Evolutionary conservation across 2,329 filamentous ascomycete species (phyloP).

Genomic region (Fusarium sp.): DNA sequence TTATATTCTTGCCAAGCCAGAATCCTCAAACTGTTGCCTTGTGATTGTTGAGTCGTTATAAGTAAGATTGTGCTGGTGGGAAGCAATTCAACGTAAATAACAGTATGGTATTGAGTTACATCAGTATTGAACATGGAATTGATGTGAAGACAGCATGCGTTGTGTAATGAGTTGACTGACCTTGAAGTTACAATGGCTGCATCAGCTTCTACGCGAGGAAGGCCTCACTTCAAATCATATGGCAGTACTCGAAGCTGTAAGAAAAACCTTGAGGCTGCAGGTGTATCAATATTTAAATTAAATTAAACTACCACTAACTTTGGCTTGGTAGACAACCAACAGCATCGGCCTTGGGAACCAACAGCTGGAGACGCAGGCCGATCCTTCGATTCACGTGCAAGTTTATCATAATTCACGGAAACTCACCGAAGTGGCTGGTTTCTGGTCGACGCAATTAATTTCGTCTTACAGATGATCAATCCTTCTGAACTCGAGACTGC

Average conservation of each 20-base stretch:
- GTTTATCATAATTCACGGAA: neutral
- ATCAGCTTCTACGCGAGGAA: neutral
- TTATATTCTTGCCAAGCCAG: neutral
- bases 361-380: neutral
- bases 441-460: neutral
- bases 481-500: neutral
- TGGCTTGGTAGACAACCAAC: neutral
- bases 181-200: neutral
- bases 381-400: neutral
- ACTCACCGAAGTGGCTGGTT: neutral
- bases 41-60: neutral
- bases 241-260: rapidly evolving
- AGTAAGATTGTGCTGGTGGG: neutral
- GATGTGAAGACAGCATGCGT: rapidly evolving
- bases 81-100: neutral
- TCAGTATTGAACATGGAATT: too few relatives aligned
- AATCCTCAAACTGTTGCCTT: neutral
- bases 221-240: neutral
- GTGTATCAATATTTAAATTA: too few relatives aligned
- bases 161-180: too few relatives aligned
- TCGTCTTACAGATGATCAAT: neutral
- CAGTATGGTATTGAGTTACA: rapidly evolving
- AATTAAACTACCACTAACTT: too few relatives aligned
- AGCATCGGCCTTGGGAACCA: neutral
- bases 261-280: neutral